Evolutionary conservation across 257 asterid genomes (phyloP), one percentile per base, ranked within the genome.

Genomic region (Marsdenia floribunda): DNA sequence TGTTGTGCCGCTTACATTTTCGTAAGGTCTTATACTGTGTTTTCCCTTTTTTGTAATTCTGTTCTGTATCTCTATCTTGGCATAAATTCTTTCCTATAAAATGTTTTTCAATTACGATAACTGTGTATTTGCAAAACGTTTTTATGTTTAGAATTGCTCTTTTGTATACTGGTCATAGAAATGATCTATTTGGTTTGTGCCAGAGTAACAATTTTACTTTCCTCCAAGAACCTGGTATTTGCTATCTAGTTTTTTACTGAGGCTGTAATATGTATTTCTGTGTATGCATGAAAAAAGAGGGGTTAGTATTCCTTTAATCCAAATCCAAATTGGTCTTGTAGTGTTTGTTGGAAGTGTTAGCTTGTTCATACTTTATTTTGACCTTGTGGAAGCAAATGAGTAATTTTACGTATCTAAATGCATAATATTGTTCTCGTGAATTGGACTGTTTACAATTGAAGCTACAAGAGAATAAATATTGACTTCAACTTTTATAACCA

Each of bases 1-100:
- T 92, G 80, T 81, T 92, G 78, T 90, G 97, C 89, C 99, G 98
- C 82, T 89, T 92, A 86, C 99, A 98, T 84, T 92, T 95, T 88
- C 99, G 99, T 95, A 95, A 95, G 99, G 99, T 95, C 98, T 89
- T 85, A 86, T 82, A 86, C 84, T 80, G 76, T 86, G 90, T 85
- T 79, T 73, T 85, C 78, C n/a, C 86, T 75, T 85, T 53, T 74
- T 71, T 57, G 74, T 73, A 53, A 50, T 72, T 49, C 67, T 64
- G 44, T 53, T 16, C 37, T 76, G 44, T 29, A 3, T 70, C 73
- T 55, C 33, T 58, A 22, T 40, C 40, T 42, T 63, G 54, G 38
- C 21, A 16, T 71, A 35, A 55, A 46, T 70, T 33, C 9, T 70
- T 33, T 21, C 67, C 15, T 21, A 9, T 35, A 18, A 6, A 13